These are phyloP conservation scores for Chimonanthus praecox DNA, from an alignment of 164 flowering plant species.

Conservation along the genomic window DNA sequence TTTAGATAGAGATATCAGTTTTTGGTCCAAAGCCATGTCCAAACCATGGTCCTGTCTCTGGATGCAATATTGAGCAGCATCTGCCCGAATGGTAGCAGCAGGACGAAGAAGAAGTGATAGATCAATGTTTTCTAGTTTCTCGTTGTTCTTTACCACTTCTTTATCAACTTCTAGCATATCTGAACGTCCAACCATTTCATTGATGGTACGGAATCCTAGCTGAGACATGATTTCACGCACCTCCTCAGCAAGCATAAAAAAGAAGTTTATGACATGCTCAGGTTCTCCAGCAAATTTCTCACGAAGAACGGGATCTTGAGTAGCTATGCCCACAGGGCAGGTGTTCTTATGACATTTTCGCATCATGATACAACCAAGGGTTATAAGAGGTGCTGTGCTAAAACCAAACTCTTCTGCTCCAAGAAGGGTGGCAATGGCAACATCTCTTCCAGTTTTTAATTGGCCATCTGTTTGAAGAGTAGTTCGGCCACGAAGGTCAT, in stretches of 20 bases:
- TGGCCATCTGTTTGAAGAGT: constrained; percentile 95
- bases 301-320: constrained; percentile 96
- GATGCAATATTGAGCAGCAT: constrained; percentile 83
- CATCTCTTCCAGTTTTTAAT: constrained; percentile 96
- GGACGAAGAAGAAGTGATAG: constrained; percentile 80
- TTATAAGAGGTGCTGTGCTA: constrained; percentile 98
- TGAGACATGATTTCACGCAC: constrained; percentile 89
- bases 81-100: constrained; percentile 86
- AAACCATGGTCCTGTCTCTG: constrained; percentile 96
- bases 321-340: constrained; percentile 99
- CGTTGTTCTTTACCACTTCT: constrained; percentile 65
- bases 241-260: constrained; percentile 98
- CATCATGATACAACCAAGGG: constrained; percentile 99
- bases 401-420: constrained; percentile 99
- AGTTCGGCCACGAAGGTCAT: constrained; percentile 94
- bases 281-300: constrained; percentile 99
- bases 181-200: constrained; percentile 94
- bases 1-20: constrained; percentile 55
- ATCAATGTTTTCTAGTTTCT: constrained; percentile 87
- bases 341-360: constrained; percentile 99
- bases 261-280: constrained; percentile 95
- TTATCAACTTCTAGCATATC: constrained; percentile 96
- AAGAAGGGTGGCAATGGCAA: constrained; percentile 93
- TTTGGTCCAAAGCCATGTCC: constrained; percentile 89
- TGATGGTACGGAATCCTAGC: constrained; percentile 79